phyloP scores from a whole-genome alignment of 345 rosid species.

The Erodium maritimum region DNA sequence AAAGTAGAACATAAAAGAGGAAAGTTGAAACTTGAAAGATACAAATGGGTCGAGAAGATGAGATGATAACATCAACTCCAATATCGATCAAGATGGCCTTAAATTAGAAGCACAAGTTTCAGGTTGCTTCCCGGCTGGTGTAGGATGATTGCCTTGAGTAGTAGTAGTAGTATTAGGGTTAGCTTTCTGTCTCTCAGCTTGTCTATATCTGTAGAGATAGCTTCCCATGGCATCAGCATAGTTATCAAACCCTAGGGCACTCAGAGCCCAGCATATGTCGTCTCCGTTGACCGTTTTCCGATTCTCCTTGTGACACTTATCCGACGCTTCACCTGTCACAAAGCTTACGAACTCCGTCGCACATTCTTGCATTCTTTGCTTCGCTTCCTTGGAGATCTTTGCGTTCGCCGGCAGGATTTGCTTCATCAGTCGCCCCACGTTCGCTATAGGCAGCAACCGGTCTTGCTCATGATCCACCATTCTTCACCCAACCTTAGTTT shows the following conservation, averaged over 20 bases:
- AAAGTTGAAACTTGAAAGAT: no score
- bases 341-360: slow-evolving; percentile 78
- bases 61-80: no score
- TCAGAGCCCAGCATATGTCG: slow-evolving; percentile 76
- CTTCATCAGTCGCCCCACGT: slow-evolving; percentile 69
- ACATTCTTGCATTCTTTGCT: slow-evolving; percentile 74
- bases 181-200: slow-evolving; percentile 46
- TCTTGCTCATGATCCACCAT: slow-evolving; percentile 51
- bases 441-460: slow-evolving; percentile 60
- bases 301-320: slow-evolving; percentile 74
- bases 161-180: slow-evolving; percentile 11
- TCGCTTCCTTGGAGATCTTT: slow-evolving; percentile 77
- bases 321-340: slow-evolving; percentile 76
- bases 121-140: background rate
- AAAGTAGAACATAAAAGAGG: no score
- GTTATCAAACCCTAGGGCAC: slow-evolving; percentile 64
- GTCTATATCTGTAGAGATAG: slow-evolving; percentile 48
- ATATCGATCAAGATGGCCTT: no score
- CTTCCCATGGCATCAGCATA: slow-evolving; percentile 55
- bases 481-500: background rate
- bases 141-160: background rate
- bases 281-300: slow-evolving; percentile 82
- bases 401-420: slow-evolving; percentile 60
- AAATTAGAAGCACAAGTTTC: no score
- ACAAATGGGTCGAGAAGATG: no score